Percentiles rank a stretch among this genome's conserved stretches.
phyloP scores from a whole-genome alignment of 2,329 filamentous ascomycete species.

The Cryphonectria radicalis region DNA sequence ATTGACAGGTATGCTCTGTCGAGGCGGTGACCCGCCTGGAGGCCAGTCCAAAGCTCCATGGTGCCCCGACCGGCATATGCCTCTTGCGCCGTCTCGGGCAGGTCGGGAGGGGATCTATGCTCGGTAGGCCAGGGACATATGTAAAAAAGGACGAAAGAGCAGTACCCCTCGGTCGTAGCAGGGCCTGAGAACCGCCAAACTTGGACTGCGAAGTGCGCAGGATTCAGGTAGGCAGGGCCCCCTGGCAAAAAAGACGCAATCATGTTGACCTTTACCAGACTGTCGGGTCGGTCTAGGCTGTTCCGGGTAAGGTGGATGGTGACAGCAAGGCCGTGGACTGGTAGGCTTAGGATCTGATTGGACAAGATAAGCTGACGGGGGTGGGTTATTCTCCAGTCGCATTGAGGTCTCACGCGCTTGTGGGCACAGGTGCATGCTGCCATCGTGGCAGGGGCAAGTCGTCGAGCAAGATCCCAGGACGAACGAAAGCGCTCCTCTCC shows the following conservation, averaged over 20 bases:
- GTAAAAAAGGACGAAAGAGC: background rate
- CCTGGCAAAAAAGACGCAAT: conserved; percentile 2
- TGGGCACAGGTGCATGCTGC: conserved; percentile 11
- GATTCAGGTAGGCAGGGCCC: background rate
- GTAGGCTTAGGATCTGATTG: background rate
- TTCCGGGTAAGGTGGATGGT: conserved; percentile 16
- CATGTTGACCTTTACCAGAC: conserved; percentile 22
- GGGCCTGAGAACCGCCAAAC: background rate
- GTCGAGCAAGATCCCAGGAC: background rate
- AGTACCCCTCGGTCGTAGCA: background rate
- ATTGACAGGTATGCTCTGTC: background rate
- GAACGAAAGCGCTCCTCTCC: background rate
- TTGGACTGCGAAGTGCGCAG: conserved; percentile 1
- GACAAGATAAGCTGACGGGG: background rate
- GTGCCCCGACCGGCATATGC: conserved; percentile 8
- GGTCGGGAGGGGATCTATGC: conserved; percentile 2
- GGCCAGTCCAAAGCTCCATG: background rate
- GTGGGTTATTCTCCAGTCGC: background rate
- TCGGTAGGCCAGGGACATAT: background rate
- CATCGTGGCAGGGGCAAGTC: conserved; percentile 1
- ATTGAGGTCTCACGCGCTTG: background rate
- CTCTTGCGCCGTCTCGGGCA: conserved; percentile 5
- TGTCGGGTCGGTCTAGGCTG: conserved; percentile 25
- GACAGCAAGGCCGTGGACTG: conserved; percentile 11
- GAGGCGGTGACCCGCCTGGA: background rate